Conservation (phyloP, 345 rosid species). For the Salix brachista region DNA sequence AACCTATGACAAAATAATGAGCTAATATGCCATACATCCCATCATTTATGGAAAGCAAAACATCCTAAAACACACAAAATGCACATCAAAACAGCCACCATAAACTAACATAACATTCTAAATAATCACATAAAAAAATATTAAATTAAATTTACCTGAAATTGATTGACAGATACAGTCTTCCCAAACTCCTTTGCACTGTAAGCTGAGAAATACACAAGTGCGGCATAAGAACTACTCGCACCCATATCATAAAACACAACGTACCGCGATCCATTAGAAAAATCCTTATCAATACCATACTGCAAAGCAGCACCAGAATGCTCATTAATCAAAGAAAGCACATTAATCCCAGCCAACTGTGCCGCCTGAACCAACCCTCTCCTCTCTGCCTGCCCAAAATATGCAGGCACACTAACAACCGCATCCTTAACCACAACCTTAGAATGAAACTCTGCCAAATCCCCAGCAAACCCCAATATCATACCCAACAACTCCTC, state of each 20-base stretch:
- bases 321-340: conserved; percentile 75
- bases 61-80: background rate
- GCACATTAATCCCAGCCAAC: conserved; percentile 87
- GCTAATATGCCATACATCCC: background rate
- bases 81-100: background rate
- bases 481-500: conserved; percentile 96
- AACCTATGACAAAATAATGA: background rate
- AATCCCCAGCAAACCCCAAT: conserved; percentile 53
- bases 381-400: conserved; percentile 92
- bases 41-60: background rate
- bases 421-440: conserved; percentile 64
- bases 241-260: conserved; percentile 97
- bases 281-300: conserved; percentile 93
- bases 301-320: conserved; percentile 98
- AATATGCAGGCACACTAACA: conserved; percentile 81
- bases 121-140: background rate
- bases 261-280: conserved; percentile 82
- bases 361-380: conserved; percentile 85
- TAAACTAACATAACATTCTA: background rate
- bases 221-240: conserved; percentile 79
- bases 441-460: conserved; percentile 85
- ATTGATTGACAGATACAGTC: conserved; percentile 81
- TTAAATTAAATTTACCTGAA: conserved; percentile 53
- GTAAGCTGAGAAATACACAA: conserved; percentile 85
- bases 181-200: conserved; percentile 81